Base-by-base conservation (phyloP, 2,329 filamentous ascomycete genomes). In the Fusarium beomiforme region DNA sequence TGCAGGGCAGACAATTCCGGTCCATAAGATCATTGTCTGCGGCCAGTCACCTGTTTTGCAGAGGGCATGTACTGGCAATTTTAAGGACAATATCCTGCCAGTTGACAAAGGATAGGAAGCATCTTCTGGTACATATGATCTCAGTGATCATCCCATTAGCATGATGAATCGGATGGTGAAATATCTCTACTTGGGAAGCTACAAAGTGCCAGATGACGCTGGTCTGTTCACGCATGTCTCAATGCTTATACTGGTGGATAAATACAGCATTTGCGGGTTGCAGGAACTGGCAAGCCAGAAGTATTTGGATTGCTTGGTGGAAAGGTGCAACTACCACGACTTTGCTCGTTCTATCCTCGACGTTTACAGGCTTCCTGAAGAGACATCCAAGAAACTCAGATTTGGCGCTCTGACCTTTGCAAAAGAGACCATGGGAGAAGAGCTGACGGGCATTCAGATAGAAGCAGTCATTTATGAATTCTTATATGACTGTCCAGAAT, bases 361-460 rank as follows among this genome's bases (percentile, higher is more conserved):
- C 1, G 21, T 49, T 4, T 49, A 37, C 11, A 14, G 4, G 0
- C 14, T 37, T 1, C 42, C 54, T 4, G 8, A 10, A 8, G 41
- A 37, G 0, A 29, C 14, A 0, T 49, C 54, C 1, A 21, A 19
- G 1, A 13, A 8, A 0, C 54, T 57, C 19, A 10, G 41, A 11
- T 11, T 2, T 1, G 19, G 19, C 1, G 23, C 31, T 0, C 8
- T 57, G 0, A 0, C 5, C 0, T 16, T 37, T 17, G 41, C 42
- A 11, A 47, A 16, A 5, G 6, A 3, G 5, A n/a, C 14, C 0
- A 0, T 56, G 1, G 29, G 17, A 2, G 9, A 4, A 1, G 13
- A 2, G 4, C 7, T 46, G 2, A 3, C 0, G 3, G 11, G 9
- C 13, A 2, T 13, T 5, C 26, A 43, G 8, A 11, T 43, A 1